Evolutionary conservation across 768 basidiomycete genomes (phyloP), one percentile per base, ranked within the genome.

Genomic region (Panellus pusillus): DNA sequence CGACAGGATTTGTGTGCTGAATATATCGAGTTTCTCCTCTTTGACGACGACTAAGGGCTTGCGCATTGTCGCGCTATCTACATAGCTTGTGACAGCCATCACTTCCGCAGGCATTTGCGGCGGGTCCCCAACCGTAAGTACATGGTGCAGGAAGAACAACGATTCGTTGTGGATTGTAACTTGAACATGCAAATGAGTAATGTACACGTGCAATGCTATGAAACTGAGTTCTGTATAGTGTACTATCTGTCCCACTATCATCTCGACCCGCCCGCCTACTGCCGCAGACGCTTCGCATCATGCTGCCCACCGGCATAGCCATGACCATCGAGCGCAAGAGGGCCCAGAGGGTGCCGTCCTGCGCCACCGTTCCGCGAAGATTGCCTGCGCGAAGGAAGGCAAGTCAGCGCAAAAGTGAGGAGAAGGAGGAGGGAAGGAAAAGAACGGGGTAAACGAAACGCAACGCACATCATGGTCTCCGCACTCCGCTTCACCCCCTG

Each of bases 261-360:
- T 6, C 24, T 24, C 24, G 24, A 24, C 24, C 24, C 24, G 24
- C 24, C 24, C 24, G 24, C 24, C 32, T 35, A 35, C 14, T 35
- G 68, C 60, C 67, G 73, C 44, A 72, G 18, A 39, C 81, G 70
- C 65, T 84, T 84, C 40, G 73, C 63, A 50, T 78, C 76, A 60
- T 53, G 37, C 19, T 32, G 37, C 28, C 20, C 42, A 53, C 44
- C 62, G 57, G 1, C 67, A 70, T 28, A 6, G 24, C 24, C 6
- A 24, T 71, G 69, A 45, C 74, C 67, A 38, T 63, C 64, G 18
- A 77, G 65, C 24, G 55, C 54, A 12, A 60, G 44, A 40, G 59
- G 56, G 17, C 54, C 59, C 0, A 60, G 55, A 27, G 59, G 59
- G 28, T 56, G 59, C 15, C 59, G 42, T 2, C 35, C 28, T n/a